Base-by-base conservation (phyloP, 2,329 filamentous ascomycete species). In the Colletotrichum sp. region DNA sequence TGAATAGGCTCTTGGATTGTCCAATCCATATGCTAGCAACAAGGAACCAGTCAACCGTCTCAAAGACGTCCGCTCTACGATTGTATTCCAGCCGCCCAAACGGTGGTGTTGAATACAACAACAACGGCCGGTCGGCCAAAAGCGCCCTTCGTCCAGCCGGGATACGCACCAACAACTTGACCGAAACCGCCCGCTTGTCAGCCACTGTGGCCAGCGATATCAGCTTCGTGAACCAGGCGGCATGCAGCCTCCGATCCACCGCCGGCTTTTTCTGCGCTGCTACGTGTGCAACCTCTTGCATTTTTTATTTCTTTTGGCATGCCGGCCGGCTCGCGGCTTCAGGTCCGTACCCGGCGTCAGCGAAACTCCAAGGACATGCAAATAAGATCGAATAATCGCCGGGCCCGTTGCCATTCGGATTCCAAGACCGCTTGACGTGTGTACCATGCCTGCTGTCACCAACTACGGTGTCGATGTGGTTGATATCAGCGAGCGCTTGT, bases 321-420 rank as follows among this genome's bases (percentile, higher is more conserved):
- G 24, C 26, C 59, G 16, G 59, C 16, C 28, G 39, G 39, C 39
- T 44, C 28, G 28, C 57, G 16, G n/a, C 26, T 30, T n/a, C 32
- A 49, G 52, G 72, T 63, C 55, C 63, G 69, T 67, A 66, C 52
- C 60, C 72, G 68, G 16, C 62, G 62, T 66, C 72, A 71, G 52
- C 59, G 62, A 32, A 26, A 28, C 39, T 59, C 55, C 16, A 63
- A 36, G 44, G 16, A 28, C 59, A 49, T 55, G 62, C 62, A 34
- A 67, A 75, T 28, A 28, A 28, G 18, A 30, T 68, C 30, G 13
- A 68, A 69, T 26, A 67, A 44, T 55, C 39, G 34, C 24, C 72
- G 39, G 18, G 55, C 63, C 44, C 39, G 30, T 71, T 52, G 21
- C 55, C 64, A 24, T 66, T 36, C 59, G 34, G 57, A 28, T 65